phyloP scores from a whole-genome alignment of 2,329 filamentous ascomycete genomes.

The Neofusicoccum cordaticola region DNA sequence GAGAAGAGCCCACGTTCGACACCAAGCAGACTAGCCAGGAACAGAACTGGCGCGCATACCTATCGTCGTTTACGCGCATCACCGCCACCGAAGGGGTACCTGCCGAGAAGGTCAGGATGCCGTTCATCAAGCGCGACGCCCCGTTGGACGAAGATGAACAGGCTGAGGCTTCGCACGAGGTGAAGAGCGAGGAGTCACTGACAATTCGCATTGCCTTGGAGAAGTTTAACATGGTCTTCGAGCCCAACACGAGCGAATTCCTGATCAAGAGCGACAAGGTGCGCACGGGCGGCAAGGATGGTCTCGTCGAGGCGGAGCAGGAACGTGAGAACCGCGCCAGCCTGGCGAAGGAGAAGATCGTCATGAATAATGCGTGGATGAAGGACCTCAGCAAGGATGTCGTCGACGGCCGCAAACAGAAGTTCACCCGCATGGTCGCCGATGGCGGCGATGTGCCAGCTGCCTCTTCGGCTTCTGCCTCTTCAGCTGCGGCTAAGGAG shows the following conservation, averaged over 20 bases:
- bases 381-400: constrained; percentile 45
- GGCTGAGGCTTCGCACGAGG: constrained; percentile 27
- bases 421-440: constrained; percentile 21
- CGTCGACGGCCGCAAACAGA: constrained; percentile 43
- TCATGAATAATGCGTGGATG: constrained; percentile 47
- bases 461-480: not conserved
- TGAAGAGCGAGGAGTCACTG: constrained; percentile 41
- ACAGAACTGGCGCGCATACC: constrained; percentile 87
- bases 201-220: constrained; percentile 44
- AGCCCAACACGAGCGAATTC: constrained; percentile 41
- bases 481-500: not conserved
- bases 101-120: constrained; percentile 32
- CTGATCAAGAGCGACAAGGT: constrained; percentile 38
- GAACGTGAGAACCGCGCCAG: constrained; percentile 34
- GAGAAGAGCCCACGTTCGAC: constrained; percentile 77
- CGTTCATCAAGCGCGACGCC: constrained; percentile 42
- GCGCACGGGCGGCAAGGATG: constrained; percentile 35
- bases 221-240: constrained; percentile 44
- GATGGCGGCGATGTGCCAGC: not conserved
- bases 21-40: constrained; percentile 64
- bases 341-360: constrained; percentile 41
- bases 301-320: constrained; percentile 31
- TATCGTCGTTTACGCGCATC: constrained; percentile 83
- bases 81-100: constrained; percentile 66
- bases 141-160: constrained; percentile 34